These are phyloP conservation scores for Neonothopanus nambi DNA, from an alignment of 1,284 basidiomycete species.

Conservation along the genomic window DNA sequence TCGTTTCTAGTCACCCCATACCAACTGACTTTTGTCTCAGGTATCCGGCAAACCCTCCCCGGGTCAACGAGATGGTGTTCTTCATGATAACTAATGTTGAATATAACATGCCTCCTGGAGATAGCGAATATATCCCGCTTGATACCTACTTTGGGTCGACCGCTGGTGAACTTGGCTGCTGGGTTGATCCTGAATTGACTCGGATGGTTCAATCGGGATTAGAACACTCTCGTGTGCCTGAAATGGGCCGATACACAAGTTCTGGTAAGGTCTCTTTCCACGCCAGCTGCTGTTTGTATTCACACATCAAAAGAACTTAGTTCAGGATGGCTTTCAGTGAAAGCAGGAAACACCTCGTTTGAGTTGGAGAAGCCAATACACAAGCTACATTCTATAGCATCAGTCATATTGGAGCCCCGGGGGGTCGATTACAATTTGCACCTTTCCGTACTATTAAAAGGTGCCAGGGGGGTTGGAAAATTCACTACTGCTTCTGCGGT, in stretches of 20 bases:
- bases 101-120: slow-evolving; percentile 51
- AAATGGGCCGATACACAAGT: slow-evolving; percentile 56
- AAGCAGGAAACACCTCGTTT: slow-evolving; percentile 19
- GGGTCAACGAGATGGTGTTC: slow-evolving; percentile 46
- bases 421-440: slow-evolving; percentile 63
- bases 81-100: slow-evolving; percentile 84
- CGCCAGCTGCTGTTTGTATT: neutral
- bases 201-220: slow-evolving; percentile 80
- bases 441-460: slow-evolving; percentile 72
- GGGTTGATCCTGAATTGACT: slow-evolving; percentile 75
- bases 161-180: slow-evolving; percentile 80
- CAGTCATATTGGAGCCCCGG: slow-evolving; percentile 55
- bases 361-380: slow-evolving; percentile 36
- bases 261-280: slow-evolving; percentile 39
- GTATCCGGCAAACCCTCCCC: slow-evolving; percentile 4
- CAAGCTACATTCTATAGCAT: slow-evolving; percentile 51
- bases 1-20: neutral
- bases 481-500: slow-evolving; percentile 59
- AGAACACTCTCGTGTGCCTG: slow-evolving; percentile 68
- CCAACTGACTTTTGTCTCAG: slow-evolving; percentile 1
- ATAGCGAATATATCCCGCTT: slow-evolving; percentile 28
- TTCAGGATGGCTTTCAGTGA: neutral
- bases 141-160: slow-evolving; percentile 52
- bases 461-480: slow-evolving; percentile 77
- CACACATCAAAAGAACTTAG: neutral